Evolutionary conservation across 371 early-diverging fungal genomes (phyloP).

Genomic region (Dipsacomyces acuminosporus): DNA sequence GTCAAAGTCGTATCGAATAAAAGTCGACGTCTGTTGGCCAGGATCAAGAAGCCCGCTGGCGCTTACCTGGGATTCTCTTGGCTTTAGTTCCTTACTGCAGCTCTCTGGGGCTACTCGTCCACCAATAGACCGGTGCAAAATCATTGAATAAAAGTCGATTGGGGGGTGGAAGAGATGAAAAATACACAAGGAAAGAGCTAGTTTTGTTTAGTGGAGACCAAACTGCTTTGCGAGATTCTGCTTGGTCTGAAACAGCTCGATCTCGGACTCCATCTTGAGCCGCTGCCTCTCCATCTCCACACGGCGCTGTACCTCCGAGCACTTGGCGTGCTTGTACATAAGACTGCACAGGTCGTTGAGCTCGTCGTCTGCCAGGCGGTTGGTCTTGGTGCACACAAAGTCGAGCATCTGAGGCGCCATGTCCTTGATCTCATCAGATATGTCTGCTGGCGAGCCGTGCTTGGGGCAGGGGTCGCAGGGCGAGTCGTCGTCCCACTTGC

Average conservation of each 20-base stretch:
- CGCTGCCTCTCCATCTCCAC: constrained; percentile 29
- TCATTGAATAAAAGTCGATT: no score
- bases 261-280: constrained; percentile 33
- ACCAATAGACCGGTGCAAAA: no score
- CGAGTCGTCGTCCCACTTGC: constrained; percentile 9
- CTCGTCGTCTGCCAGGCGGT: constrained; percentile 39
- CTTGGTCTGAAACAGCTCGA: constrained; percentile 30
- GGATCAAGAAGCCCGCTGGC: no score
- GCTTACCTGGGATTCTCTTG: no score
- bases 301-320: constrained; percentile 39
- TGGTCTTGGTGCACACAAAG: constrained; percentile 36
- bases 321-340: constrained; percentile 47
- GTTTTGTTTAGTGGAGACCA: constrained; percentile 10
- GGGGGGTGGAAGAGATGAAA: background rate
- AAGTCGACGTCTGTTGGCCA: no score
- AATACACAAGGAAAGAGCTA: background rate
- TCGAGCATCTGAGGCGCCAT: constrained; percentile 38
- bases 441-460: constrained; percentile 33
- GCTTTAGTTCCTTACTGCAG: no score
- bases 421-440: constrained; percentile 35
- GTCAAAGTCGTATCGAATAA: no score
- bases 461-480: constrained; percentile 28
- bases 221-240: constrained; percentile 21
- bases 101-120: no score
- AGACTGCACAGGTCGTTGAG: constrained; percentile 45